Percentiles rank a stretch among this genome's conserved stretches.
These are phyloP conservation scores for Singerocomus rubriflavus DNA, from an alignment of 1,284 basidiomycete species.

Conservation along the genomic window DNA sequence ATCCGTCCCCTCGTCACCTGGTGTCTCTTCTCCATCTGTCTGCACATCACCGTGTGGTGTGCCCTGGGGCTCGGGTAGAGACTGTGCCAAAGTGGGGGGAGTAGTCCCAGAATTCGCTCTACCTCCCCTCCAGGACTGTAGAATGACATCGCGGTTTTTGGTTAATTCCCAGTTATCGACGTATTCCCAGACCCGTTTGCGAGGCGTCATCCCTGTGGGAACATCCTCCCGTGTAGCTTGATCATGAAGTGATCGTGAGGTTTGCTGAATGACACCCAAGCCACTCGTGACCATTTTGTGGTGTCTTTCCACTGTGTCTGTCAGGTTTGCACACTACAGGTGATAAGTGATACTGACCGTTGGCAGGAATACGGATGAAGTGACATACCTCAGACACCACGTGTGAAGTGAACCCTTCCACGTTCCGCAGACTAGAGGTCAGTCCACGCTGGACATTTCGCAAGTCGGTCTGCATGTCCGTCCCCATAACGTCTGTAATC, in stretches of 20 bases:
- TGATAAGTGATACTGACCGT: neutral
- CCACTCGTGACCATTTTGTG: conserved; percentile 39
- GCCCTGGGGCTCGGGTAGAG: conserved; percentile 31
- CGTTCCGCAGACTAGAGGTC: conserved; percentile 46
- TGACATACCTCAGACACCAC: conserved; percentile 49
- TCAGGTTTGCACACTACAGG: conserved; percentile 40
- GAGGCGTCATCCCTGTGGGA: conserved; percentile 67
- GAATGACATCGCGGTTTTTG: conserved; percentile 52
- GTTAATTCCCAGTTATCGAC: conserved; percentile 69
- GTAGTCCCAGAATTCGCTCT: conserved; percentile 20
- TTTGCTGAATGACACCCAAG: conserved; percentile 48
- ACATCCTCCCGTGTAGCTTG: conserved; percentile 60
- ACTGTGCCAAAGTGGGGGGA: conserved; percentile 28
- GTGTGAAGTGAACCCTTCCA: conserved; percentile 45
- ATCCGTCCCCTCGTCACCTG: conserved; percentile 8
- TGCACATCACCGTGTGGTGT: conserved; percentile 10
- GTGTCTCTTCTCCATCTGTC: conserved; percentile 17
- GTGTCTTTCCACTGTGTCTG: conserved; percentile 41
- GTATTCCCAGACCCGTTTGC: conserved; percentile 66
- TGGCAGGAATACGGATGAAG: neutral
- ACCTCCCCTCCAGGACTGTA: conserved; percentile 48
- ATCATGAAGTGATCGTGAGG: conserved; percentile 50
- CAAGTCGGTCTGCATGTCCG: conserved; percentile 52
- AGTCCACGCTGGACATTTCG: conserved; percentile 48
- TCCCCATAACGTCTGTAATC: conserved; percentile 46